These are phyloP conservation scores for Colletotrichum agaves DNA, from an alignment of 2,329 filamentous ascomycete species.

Conservation along the genomic window DNA sequence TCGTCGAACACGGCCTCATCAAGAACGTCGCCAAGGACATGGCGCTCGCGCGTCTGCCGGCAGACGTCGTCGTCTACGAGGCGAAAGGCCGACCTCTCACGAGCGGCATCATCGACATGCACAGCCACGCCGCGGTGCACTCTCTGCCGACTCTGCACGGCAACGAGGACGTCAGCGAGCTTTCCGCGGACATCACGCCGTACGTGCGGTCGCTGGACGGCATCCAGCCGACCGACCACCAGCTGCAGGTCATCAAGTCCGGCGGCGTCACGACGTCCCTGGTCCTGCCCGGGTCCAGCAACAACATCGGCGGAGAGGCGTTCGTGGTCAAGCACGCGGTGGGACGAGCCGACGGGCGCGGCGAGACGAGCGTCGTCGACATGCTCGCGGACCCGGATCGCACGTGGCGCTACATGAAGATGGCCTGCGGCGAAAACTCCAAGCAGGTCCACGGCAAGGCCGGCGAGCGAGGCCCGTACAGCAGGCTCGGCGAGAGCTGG, in stretches of 20 bases:
- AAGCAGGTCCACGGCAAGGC: constrained; percentile 69
- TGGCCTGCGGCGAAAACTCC: constrained; percentile 79
- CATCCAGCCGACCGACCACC: constrained; percentile 70
- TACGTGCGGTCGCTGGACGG: constrained; percentile 75
- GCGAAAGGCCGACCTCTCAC: constrained; percentile 72
- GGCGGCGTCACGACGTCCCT: constrained; percentile 77
- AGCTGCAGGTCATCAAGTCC: constrained; percentile 76
- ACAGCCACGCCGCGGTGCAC: constrained; percentile 72
- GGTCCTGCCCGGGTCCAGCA: constrained; percentile 74
- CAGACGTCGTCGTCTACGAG: constrained; percentile 63
- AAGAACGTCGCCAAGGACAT: constrained; percentile 60
- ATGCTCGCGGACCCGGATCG: constrained; percentile 74
- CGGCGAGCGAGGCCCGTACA: constrained; percentile 66
- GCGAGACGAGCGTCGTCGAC: constrained; percentile 70
- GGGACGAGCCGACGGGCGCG: constrained; percentile 67
- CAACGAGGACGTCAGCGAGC: constrained; percentile 71
- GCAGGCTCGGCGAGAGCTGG: constrained; percentile 75
- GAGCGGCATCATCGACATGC: constrained; percentile 77
- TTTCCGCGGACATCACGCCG: constrained; percentile 73
- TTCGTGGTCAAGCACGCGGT: constrained; percentile 76
- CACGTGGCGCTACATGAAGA: constrained; percentile 78
- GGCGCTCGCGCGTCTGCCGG: constrained; percentile 51
- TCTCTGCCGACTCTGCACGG: constrained; percentile 64
- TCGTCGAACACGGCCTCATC: constrained; percentile 71
- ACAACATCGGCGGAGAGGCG: constrained; percentile 78